These are phyloP conservation scores for Corymbia citriodora DNA, from an alignment of 441 rosid species.

Conservation along the genomic window DNA sequence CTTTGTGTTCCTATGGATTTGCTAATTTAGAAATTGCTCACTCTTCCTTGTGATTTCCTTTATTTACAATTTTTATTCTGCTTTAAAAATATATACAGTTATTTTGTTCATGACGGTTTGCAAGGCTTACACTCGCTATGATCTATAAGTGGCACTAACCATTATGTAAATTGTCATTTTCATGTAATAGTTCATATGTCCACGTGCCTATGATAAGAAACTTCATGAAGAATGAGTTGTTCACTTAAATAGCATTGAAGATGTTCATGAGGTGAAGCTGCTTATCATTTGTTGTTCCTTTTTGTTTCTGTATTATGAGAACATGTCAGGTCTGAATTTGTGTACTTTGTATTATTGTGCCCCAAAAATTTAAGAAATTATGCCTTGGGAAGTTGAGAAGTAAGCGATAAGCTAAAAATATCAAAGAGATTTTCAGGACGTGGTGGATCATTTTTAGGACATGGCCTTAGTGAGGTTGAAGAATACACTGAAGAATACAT, in stretches of 20 bases:
- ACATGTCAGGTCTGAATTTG: neutral
- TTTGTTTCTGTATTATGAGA: neutral
- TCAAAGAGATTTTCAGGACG: neutral
- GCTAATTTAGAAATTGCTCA: neutral
- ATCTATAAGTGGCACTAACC: neutral
- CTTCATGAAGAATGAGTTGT: slow-evolving; percentile 82
- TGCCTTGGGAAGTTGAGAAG: slow-evolving; percentile 72
- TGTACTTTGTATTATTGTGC: neutral
- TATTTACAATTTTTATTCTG: neutral
- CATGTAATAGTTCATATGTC: slow-evolving; percentile 67
- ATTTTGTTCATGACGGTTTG: neutral
- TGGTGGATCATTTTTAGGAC: neutral
- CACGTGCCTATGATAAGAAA: slow-evolving; percentile 85
- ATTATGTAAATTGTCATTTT: neutral
- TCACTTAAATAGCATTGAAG: slow-evolving; percentile 62
- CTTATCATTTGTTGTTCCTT: neutral
- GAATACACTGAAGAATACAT: neutral
- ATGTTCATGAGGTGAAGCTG: slow-evolving; percentile 65
- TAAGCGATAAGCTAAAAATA: neutral
- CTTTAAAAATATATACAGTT: neutral
- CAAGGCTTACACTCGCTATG: neutral
- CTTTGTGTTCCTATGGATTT: neutral
- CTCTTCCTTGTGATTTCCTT: neutral
- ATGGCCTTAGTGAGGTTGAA: neutral
- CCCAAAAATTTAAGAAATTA: slow-evolving; percentile 65